A percentile compares a stretch with the other conserved stretches of the same genome.
Conservation (phyloP, 495 filamentous ascomycete genomes). For the Penicillium manginii region DNA sequence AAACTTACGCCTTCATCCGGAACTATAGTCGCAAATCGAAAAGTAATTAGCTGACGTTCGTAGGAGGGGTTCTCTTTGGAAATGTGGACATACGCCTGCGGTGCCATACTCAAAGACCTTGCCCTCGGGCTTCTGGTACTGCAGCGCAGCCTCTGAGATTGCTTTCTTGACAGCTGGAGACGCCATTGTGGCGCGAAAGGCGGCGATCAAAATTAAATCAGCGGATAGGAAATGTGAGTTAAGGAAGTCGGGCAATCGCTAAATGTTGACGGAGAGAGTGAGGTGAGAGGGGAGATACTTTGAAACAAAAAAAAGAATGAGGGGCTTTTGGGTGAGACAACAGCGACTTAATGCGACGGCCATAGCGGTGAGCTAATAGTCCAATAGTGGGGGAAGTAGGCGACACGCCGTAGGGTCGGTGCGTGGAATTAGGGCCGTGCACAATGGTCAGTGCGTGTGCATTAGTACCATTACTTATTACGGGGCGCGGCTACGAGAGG, state of each 20-base stretch:
- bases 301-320: constrained; percentile 38
- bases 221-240: constrained; percentile 1
- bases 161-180: constrained; percentile 49
- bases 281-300: constrained; percentile 17
- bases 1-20: constrained; percentile 76
- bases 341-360: constrained; percentile 33
- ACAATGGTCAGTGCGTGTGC: constrained; percentile 17
- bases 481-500: constrained; percentile 1
- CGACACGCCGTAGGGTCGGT: background rate
- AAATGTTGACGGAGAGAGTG: constrained; percentile 6
- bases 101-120: constrained; percentile 90
- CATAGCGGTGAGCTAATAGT: constrained; percentile 39
- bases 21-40: constrained; percentile 52
- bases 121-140: constrained; percentile 68
- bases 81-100: constrained; percentile 68
- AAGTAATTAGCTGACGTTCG: constrained; percentile 24
- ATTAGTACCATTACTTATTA: constrained; percentile 9
- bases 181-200: constrained; percentile 44
- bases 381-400: constrained; percentile 23
- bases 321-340: constrained; percentile 34
- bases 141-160: constrained; percentile 46
- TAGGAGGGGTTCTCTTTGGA: constrained; percentile 9
- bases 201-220: constrained; percentile 17
- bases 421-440: constrained; percentile 21
- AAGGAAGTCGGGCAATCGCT: constrained; percentile 6